Conservation (phyloP, 331 rosid species). For the Malus hybrid region DNA sequence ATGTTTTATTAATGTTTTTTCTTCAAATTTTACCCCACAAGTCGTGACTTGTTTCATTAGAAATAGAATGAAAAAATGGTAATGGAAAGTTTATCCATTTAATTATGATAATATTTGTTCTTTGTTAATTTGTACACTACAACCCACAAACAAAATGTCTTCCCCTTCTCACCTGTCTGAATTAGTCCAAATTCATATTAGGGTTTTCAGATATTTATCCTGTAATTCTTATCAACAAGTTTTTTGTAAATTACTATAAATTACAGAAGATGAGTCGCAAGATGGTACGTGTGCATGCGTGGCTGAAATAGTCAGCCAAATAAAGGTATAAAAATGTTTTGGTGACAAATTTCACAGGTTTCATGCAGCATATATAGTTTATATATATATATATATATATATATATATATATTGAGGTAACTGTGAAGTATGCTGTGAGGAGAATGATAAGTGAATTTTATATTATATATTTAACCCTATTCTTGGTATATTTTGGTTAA, state of each 20-base stretch:
- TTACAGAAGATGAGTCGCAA: neutral
- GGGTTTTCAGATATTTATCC: neutral
- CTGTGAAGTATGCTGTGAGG: too few species aligned
- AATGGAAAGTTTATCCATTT: too few species aligned
- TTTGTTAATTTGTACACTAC: too few species aligned
- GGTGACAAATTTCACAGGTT: neutral
- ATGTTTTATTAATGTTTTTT: neutral
- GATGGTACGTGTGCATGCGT: neutral
- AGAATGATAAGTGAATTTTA: too few species aligned
- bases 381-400: neutral
- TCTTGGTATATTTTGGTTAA: too few species aligned
- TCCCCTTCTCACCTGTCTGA: neutral
- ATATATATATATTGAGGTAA: neutral
- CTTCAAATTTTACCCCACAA: neutral
- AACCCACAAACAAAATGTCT: too few species aligned
- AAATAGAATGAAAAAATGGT: too few species aligned
- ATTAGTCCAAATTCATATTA: neutral
- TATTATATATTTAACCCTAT: too few species aligned
- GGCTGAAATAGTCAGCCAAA: neutral
- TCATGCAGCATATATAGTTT: neutral
- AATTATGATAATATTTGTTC: too few species aligned
- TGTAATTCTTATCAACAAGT: neutral
- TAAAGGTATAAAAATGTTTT: neutral
- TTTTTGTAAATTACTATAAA: neutral
- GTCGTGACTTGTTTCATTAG: too few species aligned